Conservation (phyloP, 257 asterid species). For the Leonotis leonurus region DNA sequence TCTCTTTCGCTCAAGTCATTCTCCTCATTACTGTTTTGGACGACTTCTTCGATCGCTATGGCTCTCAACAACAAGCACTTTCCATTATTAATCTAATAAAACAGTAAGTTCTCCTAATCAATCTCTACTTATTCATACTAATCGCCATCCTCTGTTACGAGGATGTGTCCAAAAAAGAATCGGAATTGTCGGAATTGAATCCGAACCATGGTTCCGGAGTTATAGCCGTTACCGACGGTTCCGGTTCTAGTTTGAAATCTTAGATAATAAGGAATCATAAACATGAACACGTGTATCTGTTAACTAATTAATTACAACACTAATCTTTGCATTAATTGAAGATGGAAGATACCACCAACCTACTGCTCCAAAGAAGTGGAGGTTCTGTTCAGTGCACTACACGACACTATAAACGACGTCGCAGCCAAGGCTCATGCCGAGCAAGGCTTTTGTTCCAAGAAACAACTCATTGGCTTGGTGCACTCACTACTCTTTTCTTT, state of each 20-base stretch:
- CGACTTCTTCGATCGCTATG: conserved; percentile 28
- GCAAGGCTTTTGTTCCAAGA: conserved; percentile 20
- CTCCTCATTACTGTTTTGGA: conserved; percentile 13
- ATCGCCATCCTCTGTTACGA: too few relatives aligned
- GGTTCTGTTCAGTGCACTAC: conserved; percentile 7
- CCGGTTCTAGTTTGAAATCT: too few relatives aligned
- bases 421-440: conserved; percentile 13
- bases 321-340: background rate
- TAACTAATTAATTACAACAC: too few relatives aligned
- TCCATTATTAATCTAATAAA: conserved; percentile 12
- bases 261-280: too few relatives aligned
- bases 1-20: background rate
- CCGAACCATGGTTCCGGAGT: too few relatives aligned
- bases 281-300: too few relatives aligned
- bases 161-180: too few relatives aligned
- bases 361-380: conserved; percentile 16
- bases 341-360: background rate
- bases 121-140: background rate
- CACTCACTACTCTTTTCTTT: too few relatives aligned
- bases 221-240: too few relatives aligned
- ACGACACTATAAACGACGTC: conserved; percentile 19
- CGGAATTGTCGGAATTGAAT: too few relatives aligned
- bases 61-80: conserved; percentile 20
- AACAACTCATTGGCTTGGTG: conserved; percentile 10
- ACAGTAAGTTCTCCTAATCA: conserved; percentile 4